These are phyloP conservation scores for Apiotrichum montevideense DNA, from an alignment of 1,284 basidiomycete genomes.

Conservation along the genomic window DNA sequence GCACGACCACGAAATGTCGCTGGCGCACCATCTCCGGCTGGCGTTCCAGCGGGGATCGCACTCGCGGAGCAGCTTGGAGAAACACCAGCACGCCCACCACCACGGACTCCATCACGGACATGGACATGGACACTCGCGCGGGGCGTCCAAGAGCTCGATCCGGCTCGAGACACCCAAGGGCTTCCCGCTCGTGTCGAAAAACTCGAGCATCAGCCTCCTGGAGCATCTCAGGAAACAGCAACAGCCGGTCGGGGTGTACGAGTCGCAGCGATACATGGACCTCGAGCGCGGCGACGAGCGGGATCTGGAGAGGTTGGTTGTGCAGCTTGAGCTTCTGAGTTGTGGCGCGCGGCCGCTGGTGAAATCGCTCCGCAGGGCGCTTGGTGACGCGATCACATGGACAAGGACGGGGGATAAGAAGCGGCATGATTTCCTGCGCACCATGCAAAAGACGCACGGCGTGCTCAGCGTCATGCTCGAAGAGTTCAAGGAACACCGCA, in stretches of 20 bases:
- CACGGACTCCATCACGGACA: background rate
- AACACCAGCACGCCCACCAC: too few species aligned
- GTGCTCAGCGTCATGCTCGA: constrained; percentile 36
- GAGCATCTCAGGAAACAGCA: constrained; percentile 45
- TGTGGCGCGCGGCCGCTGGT: constrained; percentile 56
- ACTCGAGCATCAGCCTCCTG: constrained; percentile 34
- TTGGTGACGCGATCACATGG: constrained; percentile 32
- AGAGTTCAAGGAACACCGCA: constrained; percentile 49
- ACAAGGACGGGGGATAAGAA: constrained; percentile 6
- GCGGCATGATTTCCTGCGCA: background rate
- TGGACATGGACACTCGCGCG: background rate
- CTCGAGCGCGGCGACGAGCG: constrained; percentile 54
- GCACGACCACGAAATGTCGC: background rate
- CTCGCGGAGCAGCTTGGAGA: background rate
- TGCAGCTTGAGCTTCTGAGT: constrained; percentile 54
- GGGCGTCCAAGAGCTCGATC: background rate
- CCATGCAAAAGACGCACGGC: background rate
- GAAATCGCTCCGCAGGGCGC: constrained; percentile 20
- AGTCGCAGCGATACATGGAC: constrained; percentile 69
- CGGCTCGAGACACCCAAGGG: background rate
- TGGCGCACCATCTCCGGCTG: constrained; percentile 3
- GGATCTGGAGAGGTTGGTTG: constrained; percentile 53
- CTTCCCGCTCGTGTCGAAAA: constrained; percentile 1
- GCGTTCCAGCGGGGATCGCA: background rate
- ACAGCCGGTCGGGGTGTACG: constrained; percentile 71